Evolutionary conservation across 495 filamentous ascomycete species (phyloP), one percentile per base, ranked within the genome.

Genomic region (Penicillium soppii): DNA sequence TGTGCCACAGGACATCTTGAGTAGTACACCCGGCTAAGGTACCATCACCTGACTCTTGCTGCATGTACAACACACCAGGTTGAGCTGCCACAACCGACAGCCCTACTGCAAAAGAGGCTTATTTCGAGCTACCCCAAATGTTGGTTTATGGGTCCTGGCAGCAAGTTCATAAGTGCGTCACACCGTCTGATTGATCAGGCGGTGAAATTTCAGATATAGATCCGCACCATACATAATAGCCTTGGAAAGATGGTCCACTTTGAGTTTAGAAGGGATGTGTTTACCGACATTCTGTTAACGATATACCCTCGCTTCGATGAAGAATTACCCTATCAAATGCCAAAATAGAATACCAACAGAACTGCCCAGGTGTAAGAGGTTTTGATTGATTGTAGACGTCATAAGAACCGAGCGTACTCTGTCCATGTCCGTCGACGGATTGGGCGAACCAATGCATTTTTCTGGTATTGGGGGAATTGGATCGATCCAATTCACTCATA

Each of bases 1-100:
- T 9, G 35, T 49, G 19, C 27, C 35, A 49, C 47, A 27, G 26
- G 20, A 21, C 2, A 41, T 6, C 13, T 41, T 16, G 26, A 27
- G 26, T 48, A 35, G 29, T 15, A 53, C 44, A 42, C 30, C 44
- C 43, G 50, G 20, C 32, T 16, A 44, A 41, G 23, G 39, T 45
- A 38, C 25, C 44, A 47, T 59, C 53, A 53, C 44, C 49, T 53
- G 53, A 60, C 42, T 43, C 6, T 30, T 48, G 27, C 57, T 46
- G 44, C 40, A 57, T 53, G 35, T 57, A 44, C 44, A 26, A 39
- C 25, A 39, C 19, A 26, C 47, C 29, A 40, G 19, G 37, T 49
- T 25, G 8, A 20, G 15, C 47, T 49, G 25, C 26, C 47, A 41
- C 47, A 40, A 29, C 25, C 36, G 47, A 41, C 25, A 41, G 47